A percentile compares a stretch with the other conserved stretches of the same genome.
Conservation (phyloP, 768 basidiomycete genomes). For the Leccinum obscurum region DNA sequence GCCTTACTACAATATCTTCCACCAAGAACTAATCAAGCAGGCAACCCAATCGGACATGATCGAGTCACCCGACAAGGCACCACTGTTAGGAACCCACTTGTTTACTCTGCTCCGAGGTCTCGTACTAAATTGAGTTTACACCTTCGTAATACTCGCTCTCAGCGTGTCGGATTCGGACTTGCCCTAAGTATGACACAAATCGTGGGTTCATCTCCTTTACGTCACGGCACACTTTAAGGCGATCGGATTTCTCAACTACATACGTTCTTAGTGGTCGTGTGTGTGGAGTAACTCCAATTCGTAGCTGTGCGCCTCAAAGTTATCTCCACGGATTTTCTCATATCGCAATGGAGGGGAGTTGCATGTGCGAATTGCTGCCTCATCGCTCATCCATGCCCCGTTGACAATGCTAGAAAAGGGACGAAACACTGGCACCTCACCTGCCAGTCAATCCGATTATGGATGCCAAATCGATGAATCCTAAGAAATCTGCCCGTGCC, state of each 20-base stretch:
- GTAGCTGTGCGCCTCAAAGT: neutral
- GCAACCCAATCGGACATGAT: neutral
- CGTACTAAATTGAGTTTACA: neutral
- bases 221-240: neutral
- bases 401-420: neutral
- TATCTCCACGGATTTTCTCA: slow-evolving; percentile 7
- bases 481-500: neutral
- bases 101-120: neutral
- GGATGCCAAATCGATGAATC: neutral
- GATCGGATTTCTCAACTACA: neutral
- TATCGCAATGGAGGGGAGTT: neutral
- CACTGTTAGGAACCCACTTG: neutral
- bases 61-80: neutral
- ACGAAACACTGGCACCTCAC: neutral
- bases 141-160: neutral
- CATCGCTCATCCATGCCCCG: neutral
- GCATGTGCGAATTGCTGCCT: neutral
- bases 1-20: neutral
- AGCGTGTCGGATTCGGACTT: neutral
- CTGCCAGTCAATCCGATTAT: neutral
- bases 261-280: neutral
- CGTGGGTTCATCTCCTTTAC: neutral
- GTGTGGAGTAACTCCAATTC: neutral
- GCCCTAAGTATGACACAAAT: neutral
- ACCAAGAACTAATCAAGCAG: neutral